These are phyloP conservation scores for Trichoderma koningii DNA, from an alignment of 2,329 filamentous ascomycete genomes.

Conservation along the genomic window DNA sequence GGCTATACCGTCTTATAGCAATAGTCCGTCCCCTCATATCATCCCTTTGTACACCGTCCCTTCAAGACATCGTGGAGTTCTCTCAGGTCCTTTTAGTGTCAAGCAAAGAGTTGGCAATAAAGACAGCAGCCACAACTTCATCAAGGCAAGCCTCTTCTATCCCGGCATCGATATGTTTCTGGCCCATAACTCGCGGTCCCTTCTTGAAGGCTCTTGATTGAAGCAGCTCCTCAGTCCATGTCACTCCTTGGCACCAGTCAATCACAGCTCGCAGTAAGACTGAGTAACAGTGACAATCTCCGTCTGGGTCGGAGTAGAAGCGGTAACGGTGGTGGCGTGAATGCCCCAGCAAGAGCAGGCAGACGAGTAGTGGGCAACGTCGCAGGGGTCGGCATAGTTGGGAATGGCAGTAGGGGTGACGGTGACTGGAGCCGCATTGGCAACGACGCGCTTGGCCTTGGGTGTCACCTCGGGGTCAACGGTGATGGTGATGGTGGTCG, in stretches of 20 bases:
- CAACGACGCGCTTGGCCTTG: constrained; percentile 36
- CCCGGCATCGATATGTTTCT: no score
- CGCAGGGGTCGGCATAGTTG: constrained; percentile 46
- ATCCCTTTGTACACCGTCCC: no score
- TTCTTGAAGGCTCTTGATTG: no score
- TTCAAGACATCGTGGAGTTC: no score
- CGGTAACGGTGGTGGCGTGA: constrained; percentile 44
- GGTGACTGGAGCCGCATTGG: constrained; percentile 39
- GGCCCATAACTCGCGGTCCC: no score
- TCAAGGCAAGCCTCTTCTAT: no score
- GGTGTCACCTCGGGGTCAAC: constrained; percentile 39
- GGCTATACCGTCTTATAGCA: no score
- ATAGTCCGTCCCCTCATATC: no score
- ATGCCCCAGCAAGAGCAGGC: constrained; percentile 51
- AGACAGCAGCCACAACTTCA: no score
- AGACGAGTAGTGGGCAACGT: constrained; percentile 42
- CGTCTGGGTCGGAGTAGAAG: constrained; percentile 44
- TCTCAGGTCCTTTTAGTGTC: no score
- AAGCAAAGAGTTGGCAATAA: no score
- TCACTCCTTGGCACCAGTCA: background rate
- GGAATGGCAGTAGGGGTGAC: constrained; percentile 41
- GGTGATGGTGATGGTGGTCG: constrained; percentile 44
- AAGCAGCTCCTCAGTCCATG: no score
- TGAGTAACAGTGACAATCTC: constrained; percentile 46
- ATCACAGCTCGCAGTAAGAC: constrained; percentile 45